Base-by-base conservation (phyloP, 2,329 filamentous ascomycete species). In the Hymenoscyphus infarciens region DNA sequence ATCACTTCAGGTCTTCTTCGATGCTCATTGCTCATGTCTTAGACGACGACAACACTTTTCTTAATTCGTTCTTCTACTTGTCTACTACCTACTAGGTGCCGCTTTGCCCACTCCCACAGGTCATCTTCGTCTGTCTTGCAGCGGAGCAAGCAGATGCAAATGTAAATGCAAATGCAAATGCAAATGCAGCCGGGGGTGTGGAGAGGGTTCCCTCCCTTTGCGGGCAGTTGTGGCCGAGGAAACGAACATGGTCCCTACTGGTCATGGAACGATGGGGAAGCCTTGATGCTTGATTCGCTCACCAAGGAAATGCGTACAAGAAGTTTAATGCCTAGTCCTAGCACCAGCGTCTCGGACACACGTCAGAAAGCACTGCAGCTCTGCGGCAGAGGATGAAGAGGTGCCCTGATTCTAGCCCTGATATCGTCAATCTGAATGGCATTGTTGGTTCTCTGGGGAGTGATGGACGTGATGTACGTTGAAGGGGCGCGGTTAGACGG, bases 71-170 rank as follows among this genome's bases (percentile, higher is more conserved):
- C 42, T 11, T 49, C 42, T 22, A 11, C 11, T 8, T 49, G 5
- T 11, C 42, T 11, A 25, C 42, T 22, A 11, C 11, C n/a, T 49
- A 11, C 42, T 22, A 8, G 3, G 42, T 49, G 42, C 42, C 42
- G 42, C 42, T 49, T 49, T 19, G 19, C 7, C n/a, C 3, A 2
- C 42, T 38, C 35, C 35, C 35, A 38, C 13, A 38, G 42, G 42
- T 49, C 7, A 19, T 49, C 35, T 38, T 49, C 42, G 42, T 49
- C 42, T 49, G 42, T 49, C 42, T 49, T 49, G 42, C 42, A 49
- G 42, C 42, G 42, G 42, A 49, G 42, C 39, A 19, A 22, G 19
- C 33, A 35, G 22, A n/a, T n/a, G 19, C 6, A n/a, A n/a, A n/a
- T n/a, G n/a, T n/a, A n/a, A n/a, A n/a, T n/a, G n/a, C n/a, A n/a